Evolutionary conservation across 176 grass and related monocot species (phyloP), one percentile per base, ranked within the genome.

Genomic region (Rhynchospora pubera): DNA sequence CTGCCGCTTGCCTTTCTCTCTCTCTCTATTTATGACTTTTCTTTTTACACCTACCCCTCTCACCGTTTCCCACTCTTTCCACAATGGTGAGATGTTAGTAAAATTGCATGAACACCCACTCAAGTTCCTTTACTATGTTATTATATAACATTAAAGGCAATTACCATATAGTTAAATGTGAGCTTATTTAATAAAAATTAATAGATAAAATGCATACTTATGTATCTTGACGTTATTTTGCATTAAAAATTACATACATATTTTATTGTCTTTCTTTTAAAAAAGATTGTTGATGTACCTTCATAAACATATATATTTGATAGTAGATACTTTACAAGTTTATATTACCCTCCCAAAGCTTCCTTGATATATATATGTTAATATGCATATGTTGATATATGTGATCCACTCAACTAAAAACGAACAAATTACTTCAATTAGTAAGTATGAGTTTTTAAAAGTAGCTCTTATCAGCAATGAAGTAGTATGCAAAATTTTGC

Each of bases 21-120:
- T n/a, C n/a, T n/a, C 23, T 43, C 22, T 46, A 82, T 82, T 82
- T 65, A 65, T 82, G 62, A 63, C 21, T 66, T 82, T 23, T 48
- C 9, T 82, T 82, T 82, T 82, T 46, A 62, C 79, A 82, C 61
- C 79, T 82, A 66, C 79, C 79, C 60, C 43, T 65, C 61, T 69
- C 65, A 28, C 61, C 48, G 61, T 77, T 77, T 56, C 72, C 58
- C 78, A 80, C 39, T 80, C 57, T 62, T 9, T 50, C 24, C 8
- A 75, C 15, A 55, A 5, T 76, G 72, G 12, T 53, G 55, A 77
- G 7, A 18, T 56, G 23, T 56, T 56, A 56, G 13, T 18, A 77
- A 77, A 77, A 77, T 55, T 77, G 72, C 72, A 56, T 53, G 53
- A 34, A 18, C 13, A 77, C 50, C 50, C 72, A 77, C 48, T 56